Evolutionary conservation across 768 basidiomycete genomes (phyloP), one percentile per base, ranked within the genome.

Genomic region (Panus rudis): DNA sequence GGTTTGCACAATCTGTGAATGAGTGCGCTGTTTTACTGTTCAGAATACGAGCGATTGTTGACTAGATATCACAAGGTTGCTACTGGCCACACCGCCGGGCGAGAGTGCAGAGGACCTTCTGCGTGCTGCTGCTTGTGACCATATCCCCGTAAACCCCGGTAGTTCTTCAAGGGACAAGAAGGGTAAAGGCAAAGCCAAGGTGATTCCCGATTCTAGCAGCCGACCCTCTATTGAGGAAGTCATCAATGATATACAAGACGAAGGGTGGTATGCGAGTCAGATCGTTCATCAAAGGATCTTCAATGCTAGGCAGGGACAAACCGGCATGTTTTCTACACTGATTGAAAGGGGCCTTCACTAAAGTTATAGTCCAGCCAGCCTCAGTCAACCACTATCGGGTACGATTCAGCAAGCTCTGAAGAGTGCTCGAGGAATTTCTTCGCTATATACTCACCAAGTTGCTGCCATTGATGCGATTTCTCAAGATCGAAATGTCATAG

Each of bases 371-470:
- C 1, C 39, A 79, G 79, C 71, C 23, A 44, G 34, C 13, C 64
- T 87, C 14, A 67, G 79, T 26, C 65, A 70, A 3, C 72, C 78
- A 2, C 63, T 92, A 10, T 86, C 88, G 0, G 55, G 66, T 3
- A 59, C 66, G 2, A 75, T 92, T 37, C 47, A 52, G 19, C 60
- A 71, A 37, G 84, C 86, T 0, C 60, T 92, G 16, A 54, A 61
- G 35, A 62, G 68, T 16, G 71, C 81, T 0, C 70, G 82, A 46
- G 76, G 74, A 26, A 88, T 92, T 30, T 60, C 59, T 3, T 64
- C 71, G 2, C 57, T 92, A 14, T 94, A 91, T 50, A 56, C 60
- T 42, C 79, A 81, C 43, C 91, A 93, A 63, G 76, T 77, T 10
- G 66, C 68, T 20, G 86, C 91, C 2, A 81, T 93, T 48, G 72